Conservation (phyloP, 805 yeast genomes). For the Zygosaccharomyces bisporus region DNA sequence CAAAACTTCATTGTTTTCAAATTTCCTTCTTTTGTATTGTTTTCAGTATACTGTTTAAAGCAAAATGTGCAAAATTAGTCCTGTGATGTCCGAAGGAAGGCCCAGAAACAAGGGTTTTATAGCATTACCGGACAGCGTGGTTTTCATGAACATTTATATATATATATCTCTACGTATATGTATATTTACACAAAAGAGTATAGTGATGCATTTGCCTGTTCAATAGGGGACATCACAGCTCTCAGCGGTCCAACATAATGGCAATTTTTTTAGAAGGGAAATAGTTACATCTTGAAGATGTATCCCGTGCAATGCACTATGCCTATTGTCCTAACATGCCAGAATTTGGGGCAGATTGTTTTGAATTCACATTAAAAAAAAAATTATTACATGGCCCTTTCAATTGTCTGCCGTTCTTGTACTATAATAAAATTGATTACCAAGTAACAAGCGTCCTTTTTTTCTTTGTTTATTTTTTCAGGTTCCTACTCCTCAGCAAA, state of each 20-base stretch:
- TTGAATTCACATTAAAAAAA: no score
- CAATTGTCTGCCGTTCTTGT: neutral
- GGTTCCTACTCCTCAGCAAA: no score
- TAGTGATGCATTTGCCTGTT: neutral
- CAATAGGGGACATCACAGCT: neutral
- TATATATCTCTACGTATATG: neutral
- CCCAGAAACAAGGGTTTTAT: neutral
- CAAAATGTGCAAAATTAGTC: constrained; percentile 3
- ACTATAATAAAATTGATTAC: no score
- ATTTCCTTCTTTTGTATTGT: constrained; percentile 4
- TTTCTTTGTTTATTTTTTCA: no score
- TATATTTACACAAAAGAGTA: neutral
- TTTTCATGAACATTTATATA: neutral
- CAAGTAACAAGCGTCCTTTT: no score
- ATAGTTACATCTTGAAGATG: neutral
- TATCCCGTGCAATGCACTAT: no score
- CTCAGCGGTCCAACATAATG: no score
- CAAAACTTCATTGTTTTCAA: constrained; percentile 4
- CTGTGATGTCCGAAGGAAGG: constrained; percentile 3
- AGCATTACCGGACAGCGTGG: constrained; percentile 1
- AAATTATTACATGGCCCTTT: neutral
- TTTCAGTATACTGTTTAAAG: constrained; percentile 1
- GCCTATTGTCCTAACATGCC: no score
- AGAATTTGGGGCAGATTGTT: no score
- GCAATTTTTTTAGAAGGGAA: neutral